Evolutionary conservation across 1,284 basidiomycete genomes (phyloP).

Genomic region (Fomes fomentarius): DNA sequence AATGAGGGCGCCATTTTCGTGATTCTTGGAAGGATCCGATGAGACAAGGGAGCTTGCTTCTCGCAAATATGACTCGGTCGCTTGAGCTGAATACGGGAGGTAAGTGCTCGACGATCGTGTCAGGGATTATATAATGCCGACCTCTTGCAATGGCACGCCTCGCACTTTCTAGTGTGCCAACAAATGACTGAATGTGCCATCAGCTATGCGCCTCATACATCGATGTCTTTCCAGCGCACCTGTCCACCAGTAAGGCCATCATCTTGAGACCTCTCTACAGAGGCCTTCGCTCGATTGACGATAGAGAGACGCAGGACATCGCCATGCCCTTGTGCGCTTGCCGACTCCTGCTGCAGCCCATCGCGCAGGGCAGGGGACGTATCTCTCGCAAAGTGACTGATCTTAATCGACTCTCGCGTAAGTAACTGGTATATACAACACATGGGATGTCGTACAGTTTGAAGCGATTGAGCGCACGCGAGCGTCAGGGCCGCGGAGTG

Average conservation of each 20-base stretch:
- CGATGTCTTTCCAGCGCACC: neutral
- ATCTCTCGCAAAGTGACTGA: conserved; percentile 11
- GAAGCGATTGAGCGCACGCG: conserved; percentile 14
- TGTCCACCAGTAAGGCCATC: too few species aligned
- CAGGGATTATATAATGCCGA: too few species aligned
- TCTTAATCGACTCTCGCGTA: neutral
- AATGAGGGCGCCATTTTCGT: neutral
- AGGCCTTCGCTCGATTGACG: conserved; percentile 1
- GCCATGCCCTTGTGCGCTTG: conserved; percentile 16
- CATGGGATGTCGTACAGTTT: conserved; percentile 9
- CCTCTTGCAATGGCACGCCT: neutral
- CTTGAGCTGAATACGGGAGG: neutral
- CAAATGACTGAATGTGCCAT: neutral
- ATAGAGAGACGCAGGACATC: conserved; percentile 23
- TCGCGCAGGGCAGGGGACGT: conserved; percentile 16
- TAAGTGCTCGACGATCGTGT: too few species aligned
- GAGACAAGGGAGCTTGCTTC: too few species aligned
- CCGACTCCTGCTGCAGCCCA: conserved; percentile 12
- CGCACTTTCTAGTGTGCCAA: neutral
- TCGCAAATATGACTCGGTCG: too few species aligned
- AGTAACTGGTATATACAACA: neutral
- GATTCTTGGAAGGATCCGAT: too few species aligned
- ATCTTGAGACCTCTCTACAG: neutral
- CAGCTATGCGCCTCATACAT: neutral
- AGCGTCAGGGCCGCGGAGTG: conserved; percentile 14